Conservation (phyloP, 495 filamentous ascomycete genomes). For the Staphylotrichum longicolle region DNA sequence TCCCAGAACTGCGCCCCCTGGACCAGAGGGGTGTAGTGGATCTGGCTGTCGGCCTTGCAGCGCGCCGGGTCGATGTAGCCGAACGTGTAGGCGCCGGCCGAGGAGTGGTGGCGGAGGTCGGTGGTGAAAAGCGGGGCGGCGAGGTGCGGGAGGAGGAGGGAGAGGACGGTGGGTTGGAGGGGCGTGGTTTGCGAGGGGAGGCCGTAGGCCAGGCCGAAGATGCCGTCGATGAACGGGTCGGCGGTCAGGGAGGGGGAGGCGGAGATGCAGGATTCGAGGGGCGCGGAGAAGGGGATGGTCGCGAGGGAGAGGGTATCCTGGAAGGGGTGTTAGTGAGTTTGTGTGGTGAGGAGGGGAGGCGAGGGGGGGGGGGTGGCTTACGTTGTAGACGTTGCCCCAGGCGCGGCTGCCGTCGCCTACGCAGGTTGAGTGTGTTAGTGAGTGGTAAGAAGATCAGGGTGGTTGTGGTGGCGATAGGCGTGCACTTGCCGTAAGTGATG, state of each 20-base stretch:
- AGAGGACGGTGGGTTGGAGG: conserved; percentile 63
- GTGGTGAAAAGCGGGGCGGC: conserved; percentile 61
- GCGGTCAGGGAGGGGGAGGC: conserved; percentile 34
- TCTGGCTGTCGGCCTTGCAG: conserved; percentile 40
- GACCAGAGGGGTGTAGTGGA: conserved; percentile 62
- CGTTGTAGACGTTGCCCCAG: conserved; percentile 35
- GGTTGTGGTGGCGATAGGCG: not conserved
- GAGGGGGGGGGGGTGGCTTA: too few species aligned
- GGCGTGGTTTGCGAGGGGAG: conserved; percentile 42
- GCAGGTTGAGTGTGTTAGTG: too few species aligned
- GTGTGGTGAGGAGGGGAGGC: too few species aligned
- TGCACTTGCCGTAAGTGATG: conserved; percentile 58
- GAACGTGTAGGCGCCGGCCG: conserved; percentile 69
- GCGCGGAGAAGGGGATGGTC: conserved; percentile 59
- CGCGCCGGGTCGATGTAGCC: conserved; percentile 65
- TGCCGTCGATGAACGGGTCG: conserved; percentile 33
- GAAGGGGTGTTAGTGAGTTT: too few species aligned
- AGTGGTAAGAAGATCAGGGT: not conserved
- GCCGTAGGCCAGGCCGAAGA: conserved; percentile 41
- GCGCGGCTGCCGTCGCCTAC: conserved; percentile 34
- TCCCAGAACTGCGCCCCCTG: conserved; percentile 64
- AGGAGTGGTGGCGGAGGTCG: conserved; percentile 59
- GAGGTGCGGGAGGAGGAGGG: conserved; percentile 56
- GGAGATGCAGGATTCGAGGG: conserved; percentile 41
- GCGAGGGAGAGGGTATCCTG: conserved; percentile 39